These are phyloP conservation scores for Penicillium vulpinum DNA, from an alignment of 2,329 filamentous ascomycete species.

Conservation along the genomic window DNA sequence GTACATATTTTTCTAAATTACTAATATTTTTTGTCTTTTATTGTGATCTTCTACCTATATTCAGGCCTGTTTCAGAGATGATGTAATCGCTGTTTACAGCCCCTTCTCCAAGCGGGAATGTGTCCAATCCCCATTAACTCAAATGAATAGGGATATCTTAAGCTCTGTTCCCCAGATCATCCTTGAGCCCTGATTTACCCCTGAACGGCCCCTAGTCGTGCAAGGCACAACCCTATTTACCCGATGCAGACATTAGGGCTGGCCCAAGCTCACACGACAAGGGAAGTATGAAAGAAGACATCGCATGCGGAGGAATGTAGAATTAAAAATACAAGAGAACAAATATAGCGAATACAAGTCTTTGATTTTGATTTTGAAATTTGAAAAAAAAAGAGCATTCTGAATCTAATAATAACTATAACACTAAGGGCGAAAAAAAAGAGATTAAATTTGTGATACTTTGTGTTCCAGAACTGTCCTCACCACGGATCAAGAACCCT, in stretches of 20 bases:
- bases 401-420: not conserved
- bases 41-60: not conserved
- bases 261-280: constrained; percentile 19
- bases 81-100: constrained; percentile 14
- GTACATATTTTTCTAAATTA: not conserved
- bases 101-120: not conserved
- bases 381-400: not conserved
- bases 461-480: constrained; percentile 10
- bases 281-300: constrained; percentile 14
- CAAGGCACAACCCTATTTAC: constrained; percentile 24
- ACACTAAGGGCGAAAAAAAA: not conserved
- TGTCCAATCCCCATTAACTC: not conserved
- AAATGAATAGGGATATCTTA: constrained; percentile 3
- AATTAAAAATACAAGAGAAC: not conserved
- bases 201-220: constrained; percentile 8
- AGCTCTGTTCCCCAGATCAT: constrained; percentile 4
- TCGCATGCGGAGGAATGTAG: constrained; percentile 5
- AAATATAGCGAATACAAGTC: not conserved
- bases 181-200: not conserved
- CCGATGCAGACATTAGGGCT: constrained; percentile 26
- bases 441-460: not conserved
- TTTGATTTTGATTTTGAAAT: not conserved
- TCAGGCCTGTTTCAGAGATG: not conserved
- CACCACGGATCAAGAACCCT: constrained; percentile 5
- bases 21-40: constrained; percentile 1